Conservation (phyloP, 352 stramenopile genomes). For the Phytophthora quininea region DNA sequence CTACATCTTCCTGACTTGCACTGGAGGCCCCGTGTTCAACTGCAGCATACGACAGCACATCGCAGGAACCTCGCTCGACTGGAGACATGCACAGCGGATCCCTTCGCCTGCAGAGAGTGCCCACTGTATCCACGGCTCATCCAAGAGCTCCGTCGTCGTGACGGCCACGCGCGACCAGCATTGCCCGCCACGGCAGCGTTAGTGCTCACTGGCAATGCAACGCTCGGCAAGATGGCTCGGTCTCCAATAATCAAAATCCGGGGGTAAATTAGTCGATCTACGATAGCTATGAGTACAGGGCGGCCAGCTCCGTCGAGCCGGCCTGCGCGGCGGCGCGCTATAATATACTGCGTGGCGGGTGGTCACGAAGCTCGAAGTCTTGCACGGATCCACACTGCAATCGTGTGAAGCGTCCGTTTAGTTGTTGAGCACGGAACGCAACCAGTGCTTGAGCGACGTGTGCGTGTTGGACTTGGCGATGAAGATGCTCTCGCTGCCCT, state of each 20-base stretch:
- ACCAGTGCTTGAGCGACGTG: constrained; percentile 72
- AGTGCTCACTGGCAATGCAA: background rate
- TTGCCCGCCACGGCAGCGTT: background rate
- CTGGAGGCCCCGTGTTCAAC: too few relatives aligned
- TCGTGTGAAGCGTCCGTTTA: constrained; percentile 18
- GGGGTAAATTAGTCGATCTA: constrained; percentile 47
- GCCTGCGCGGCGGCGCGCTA: constrained; percentile 6
- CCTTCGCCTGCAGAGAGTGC: constrained; percentile 8
- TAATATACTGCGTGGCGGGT: constrained; percentile 36
- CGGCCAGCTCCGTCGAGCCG: constrained; percentile 10
- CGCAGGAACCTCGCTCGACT: background rate
- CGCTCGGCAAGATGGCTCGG: background rate
- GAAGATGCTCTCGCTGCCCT: constrained; percentile 52
- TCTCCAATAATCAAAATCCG: constrained; percentile 39
- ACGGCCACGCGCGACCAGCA: background rate
- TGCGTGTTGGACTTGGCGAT: constrained; percentile 76
- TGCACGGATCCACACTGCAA: constrained; percentile 21
- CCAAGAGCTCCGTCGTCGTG: constrained; percentile 3
- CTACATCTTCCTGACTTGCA: constrained; percentile 13
- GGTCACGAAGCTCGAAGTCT: constrained; percentile 19
- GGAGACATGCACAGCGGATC: constrained; percentile 18
- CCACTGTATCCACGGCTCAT: constrained; percentile 29
- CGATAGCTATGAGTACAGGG: constrained; percentile 35
- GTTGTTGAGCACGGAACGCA: constrained; percentile 70
- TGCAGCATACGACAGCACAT: too few relatives aligned